Evolutionary conservation across 192 early-diverging fungal species (phyloP).

Genomic region (Endogone sp.): DNA sequence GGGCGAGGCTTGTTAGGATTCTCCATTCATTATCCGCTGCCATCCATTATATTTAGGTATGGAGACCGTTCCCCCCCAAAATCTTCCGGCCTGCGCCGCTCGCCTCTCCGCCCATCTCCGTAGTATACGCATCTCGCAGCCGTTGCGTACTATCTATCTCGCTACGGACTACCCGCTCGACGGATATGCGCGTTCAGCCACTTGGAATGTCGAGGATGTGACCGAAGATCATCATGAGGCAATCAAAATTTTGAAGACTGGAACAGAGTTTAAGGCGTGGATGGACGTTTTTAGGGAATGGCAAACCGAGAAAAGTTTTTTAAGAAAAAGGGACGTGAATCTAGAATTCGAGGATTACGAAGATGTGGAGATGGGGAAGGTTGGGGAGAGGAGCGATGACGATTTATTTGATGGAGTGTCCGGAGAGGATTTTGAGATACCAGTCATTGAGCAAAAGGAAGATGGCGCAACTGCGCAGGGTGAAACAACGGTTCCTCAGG

Average conservation of each 20-base stretch:
- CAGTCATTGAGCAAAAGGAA: too few relatives aligned
- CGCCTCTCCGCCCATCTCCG: neutral
- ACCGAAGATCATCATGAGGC: conserved; percentile 9
- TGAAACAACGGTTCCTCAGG: too few relatives aligned
- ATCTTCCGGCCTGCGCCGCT: neutral
- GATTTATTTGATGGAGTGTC: neutral
- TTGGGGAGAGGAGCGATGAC: neutral
- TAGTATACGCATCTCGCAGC: neutral
- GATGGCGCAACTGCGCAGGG: neutral
- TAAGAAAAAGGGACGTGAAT: neutral
- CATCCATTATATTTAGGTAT: conserved; percentile 2
- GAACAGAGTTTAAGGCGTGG: too few relatives aligned
- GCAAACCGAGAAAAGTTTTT: too few relatives aligned
- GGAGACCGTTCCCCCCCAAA: neutral
- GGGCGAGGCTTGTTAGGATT: neutral
- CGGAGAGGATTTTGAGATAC: too few relatives aligned
- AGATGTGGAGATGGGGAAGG: neutral
- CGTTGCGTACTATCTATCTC: conserved; percentile 16
- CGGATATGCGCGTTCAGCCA: conserved; percentile 3
- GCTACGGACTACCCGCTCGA: conserved; percentile 21
- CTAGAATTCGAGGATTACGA: neutral
- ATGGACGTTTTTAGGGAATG: too few relatives aligned
- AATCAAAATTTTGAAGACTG: conserved; percentile 1
- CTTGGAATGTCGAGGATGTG: conserved; percentile 2
- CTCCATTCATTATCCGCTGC: neutral